These are phyloP conservation scores for Thalassia testudinum DNA, from an alignment of 116 monocot species.

Conservation along the genomic window DNA sequence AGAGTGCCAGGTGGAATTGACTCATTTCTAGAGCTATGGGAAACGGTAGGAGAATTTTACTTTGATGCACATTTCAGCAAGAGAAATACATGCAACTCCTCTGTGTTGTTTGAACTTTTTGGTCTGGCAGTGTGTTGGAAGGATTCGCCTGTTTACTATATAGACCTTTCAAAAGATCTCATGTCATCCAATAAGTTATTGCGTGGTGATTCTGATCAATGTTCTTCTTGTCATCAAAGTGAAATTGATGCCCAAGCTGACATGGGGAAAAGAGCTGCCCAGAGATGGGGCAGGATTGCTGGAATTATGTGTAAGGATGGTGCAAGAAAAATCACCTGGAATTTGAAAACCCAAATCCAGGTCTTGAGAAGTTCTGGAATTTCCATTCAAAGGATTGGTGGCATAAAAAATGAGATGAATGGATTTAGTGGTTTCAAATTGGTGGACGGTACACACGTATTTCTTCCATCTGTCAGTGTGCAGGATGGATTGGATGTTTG, in stretches of 20 bases:
- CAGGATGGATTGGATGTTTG: constrained; percentile 58
- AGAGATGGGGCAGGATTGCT: constrained; percentile 64
- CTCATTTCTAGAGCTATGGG: constrained; percentile 72
- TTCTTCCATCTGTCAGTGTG: constrained; percentile 35
- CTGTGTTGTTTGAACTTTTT: constrained; percentile 50
- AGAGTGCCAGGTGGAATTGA: constrained; percentile 75
- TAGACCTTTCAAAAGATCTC: constrained; percentile 64
- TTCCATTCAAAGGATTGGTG: constrained; percentile 52
- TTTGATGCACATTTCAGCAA: constrained; percentile 80
- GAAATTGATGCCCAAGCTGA: neutral
- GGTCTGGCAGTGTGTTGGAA: constrained; percentile 95
- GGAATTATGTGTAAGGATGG: constrained; percentile 46
- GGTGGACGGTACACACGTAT: constrained; percentile 43
- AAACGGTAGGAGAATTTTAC: constrained; percentile 47
- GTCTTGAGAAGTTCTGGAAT: constrained; percentile 46
- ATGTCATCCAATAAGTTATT: neutral
- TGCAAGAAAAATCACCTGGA: constrained; percentile 70
- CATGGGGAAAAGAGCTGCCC: constrained; percentile 22
- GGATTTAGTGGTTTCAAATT: constrained; percentile 22
- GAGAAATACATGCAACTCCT: constrained; percentile 14
- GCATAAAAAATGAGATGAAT: constrained; percentile 17
- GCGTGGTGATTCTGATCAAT: too few species aligned
- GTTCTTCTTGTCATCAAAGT: too few species aligned
- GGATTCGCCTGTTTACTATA: constrained; percentile 76
- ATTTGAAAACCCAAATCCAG: constrained; percentile 85